phyloP scores from a whole-genome alignment of 768 basidiomycete genomes.

The Butyriboletus loyo region DNA sequence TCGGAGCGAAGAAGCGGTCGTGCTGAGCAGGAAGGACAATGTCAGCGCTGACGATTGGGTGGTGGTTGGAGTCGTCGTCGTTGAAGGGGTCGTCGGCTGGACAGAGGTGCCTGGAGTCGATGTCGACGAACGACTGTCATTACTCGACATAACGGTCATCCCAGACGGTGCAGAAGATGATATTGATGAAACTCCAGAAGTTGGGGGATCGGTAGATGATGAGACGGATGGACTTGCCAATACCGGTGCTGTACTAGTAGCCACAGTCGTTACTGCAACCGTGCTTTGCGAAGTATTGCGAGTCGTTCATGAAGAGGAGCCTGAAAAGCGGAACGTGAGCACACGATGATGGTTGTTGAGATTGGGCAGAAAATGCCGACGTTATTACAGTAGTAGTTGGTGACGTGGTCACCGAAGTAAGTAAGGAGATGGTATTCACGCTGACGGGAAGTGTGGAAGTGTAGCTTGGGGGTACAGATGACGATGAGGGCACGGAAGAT shows the following conservation, averaged over 20 bases:
- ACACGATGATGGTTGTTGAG: slow-evolving; percentile 20
- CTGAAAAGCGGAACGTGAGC: slow-evolving; percentile 9
- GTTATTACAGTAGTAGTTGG: slow-evolving; percentile 11
- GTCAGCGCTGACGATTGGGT: too few relatives aligned
- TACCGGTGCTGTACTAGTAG: slow-evolving; percentile 7
- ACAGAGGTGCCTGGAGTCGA: slow-evolving; percentile 19
- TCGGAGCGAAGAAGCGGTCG: slow-evolving; percentile 13
- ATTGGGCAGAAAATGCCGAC: slow-evolving; percentile 8
- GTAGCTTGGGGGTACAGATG: slow-evolving; percentile 2
- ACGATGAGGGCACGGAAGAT: slow-evolving; percentile 5
- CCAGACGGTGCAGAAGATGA: slow-evolving; percentile 16
- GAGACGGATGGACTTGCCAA: slow-evolving; percentile 13
- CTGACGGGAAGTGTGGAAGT: slow-evolving; percentile 7
- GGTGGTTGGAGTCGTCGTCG: slow-evolving; percentile 9
- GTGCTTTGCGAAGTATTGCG: slow-evolving; percentile 10
- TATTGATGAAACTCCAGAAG: slow-evolving; percentile 3
- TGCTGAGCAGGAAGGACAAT: slow-evolving; percentile 2
- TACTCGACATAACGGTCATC: slow-evolving; percentile 15
- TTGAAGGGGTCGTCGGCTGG: slow-evolving; percentile 18
- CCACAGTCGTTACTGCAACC: slow-evolving; percentile 11
- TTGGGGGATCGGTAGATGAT: slow-evolving; percentile 4
- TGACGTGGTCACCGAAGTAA: too few relatives aligned
- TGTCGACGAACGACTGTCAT: slow-evolving; percentile 15
- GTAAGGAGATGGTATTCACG: slow-evolving; percentile 16
- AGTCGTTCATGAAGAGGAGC: slow-evolving; percentile 14